These are phyloP conservation scores for Anacardium occidentale DNA, from an alignment of 345 rosid species.

Conservation along the genomic window DNA sequence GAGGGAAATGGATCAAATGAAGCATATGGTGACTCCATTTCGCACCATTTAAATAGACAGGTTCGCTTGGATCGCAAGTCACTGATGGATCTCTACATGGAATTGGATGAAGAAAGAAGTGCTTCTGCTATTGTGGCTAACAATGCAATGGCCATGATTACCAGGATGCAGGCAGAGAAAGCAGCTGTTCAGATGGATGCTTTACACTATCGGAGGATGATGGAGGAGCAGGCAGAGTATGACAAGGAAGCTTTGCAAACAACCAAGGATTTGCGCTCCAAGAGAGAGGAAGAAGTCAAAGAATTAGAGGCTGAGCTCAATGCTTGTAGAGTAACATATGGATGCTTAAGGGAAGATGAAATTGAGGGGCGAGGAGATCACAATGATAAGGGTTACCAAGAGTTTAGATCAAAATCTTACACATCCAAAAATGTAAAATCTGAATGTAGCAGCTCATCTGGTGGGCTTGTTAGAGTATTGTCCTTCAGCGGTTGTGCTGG, in stretches of 20 bases:
- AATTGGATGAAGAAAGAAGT: slow-evolving; percentile 83
- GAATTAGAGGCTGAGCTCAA: slow-evolving; percentile 62
- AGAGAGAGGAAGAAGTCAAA: slow-evolving; percentile 63
- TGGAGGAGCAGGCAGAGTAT: slow-evolving; percentile 96
- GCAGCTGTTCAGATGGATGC: slow-evolving; percentile 98
- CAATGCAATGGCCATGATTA: slow-evolving; percentile 95
- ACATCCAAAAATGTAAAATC: slow-evolving; percentile 27
- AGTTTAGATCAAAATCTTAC: slow-evolving; percentile 18
- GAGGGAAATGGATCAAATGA: slow-evolving; percentile 39
- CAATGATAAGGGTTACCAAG: slow-evolving; percentile 27
- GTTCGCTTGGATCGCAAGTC: slow-evolving; percentile 80
- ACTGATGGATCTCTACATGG: slow-evolving; percentile 77
- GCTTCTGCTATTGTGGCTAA: slow-evolving; percentile 93
- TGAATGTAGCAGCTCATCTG: slow-evolving; percentile 19
- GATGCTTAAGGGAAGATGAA: slow-evolving; percentile 42
- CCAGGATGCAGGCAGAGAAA: slow-evolving; percentile 82
- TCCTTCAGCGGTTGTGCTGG: not conserved
- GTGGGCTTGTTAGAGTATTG: slow-evolving; percentile 21
- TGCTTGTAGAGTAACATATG: slow-evolving; percentile 57
- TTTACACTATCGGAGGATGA: slow-evolving; percentile 93
- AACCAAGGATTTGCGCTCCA: slow-evolving; percentile 42
- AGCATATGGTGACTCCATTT: slow-evolving; percentile 51
- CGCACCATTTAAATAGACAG: slow-evolving; percentile 69
- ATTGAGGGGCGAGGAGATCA: slow-evolving; percentile 25
- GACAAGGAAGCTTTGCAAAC: slow-evolving; percentile 83